Base-by-base conservation (phyloP, 2,329 filamentous ascomycete species). In the Curvularia hawaiiensis region DNA sequence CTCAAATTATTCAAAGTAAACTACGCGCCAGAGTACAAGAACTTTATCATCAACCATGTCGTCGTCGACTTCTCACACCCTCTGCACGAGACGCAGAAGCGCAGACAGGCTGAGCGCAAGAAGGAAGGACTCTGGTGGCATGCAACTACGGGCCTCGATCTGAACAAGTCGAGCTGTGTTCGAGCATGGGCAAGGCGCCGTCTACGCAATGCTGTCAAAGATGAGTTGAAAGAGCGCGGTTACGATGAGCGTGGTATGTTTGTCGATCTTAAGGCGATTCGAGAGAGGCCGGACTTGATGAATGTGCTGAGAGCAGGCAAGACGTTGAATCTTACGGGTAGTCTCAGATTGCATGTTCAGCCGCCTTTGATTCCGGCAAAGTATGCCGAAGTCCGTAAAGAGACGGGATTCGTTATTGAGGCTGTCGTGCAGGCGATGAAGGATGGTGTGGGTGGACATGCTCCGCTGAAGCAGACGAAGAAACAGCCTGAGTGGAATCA, bases 91-190 rank as follows among this genome's bases (percentile, higher is more conserved):
- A 48, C 59, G 9, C 67, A 65, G 45, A 59, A 46, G 35, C 70
- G 72, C 26, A 59, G 56, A 20, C 52, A 61, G 11, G 35, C 45
- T 2, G 55, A 61, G 26, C 63, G 65, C n/a, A 65, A 65, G 20
- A 59, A 59, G 24, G 62, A 72, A 20, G 67, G 69, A 0, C 65
- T 77, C 2, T 75, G 72, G 73, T 74, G 72, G 74, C 62, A 72
- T 53, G 64, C 66, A 5, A 71, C 67, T 3, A 64, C 65, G 2
- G 53, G 59, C 10, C 14, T 56, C 12, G 67, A 67, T 14, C 49
- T 69, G 20, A 70, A 65, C 26, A 75, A 72, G 56, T 73, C 68
- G 6, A 66, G 64, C 22, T 72, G 71, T 16, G 71, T 77, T 41
- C 50, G 74, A 39, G 54, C 67, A 33, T 75, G 73, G 73, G 64